Percentiles rank a stretch among this genome's conserved stretches.
These are phyloP conservation scores for Grigorovia transvaalensis DNA, from an alignment of 805 yeast genomes.

Conservation along the genomic window DNA sequence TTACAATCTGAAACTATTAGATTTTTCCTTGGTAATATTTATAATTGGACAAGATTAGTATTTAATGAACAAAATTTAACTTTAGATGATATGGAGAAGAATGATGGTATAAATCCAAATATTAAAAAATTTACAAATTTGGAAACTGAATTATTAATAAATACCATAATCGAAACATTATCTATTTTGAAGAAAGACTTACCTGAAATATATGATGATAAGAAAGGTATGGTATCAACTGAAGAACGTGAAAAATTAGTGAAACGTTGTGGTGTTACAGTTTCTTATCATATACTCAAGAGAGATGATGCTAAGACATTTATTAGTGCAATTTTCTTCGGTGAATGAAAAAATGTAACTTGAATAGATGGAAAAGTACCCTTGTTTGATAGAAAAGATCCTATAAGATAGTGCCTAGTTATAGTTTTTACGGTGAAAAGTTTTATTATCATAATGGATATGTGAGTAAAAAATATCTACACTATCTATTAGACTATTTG, in stretches of 20 bases:
- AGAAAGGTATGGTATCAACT: slow-evolving; percentile 29
- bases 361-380: background rate
- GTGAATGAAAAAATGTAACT: slow-evolving; percentile 33
- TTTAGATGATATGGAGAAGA: slow-evolving; percentile 12
- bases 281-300: slow-evolving; percentile 41
- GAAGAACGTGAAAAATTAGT: slow-evolving; percentile 35
- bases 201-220: slow-evolving; percentile 25
- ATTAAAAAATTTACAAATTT: slow-evolving; percentile 29
- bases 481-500: too few species aligned
- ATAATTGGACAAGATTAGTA: slow-evolving; percentile 64
- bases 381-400: background rate
- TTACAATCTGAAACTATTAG: slow-evolving; percentile 84
- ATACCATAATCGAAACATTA: slow-evolving; percentile 46
- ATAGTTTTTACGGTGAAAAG: too few species aligned
- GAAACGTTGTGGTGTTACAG: slow-evolving; percentile 50
- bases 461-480: too few species aligned
- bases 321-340: slow-evolving; percentile 61
- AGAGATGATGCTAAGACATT: slow-evolving; percentile 41
- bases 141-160: slow-evolving; percentile 40
- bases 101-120: slow-evolving; percentile 4
- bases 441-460: too few species aligned
- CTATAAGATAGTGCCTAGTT: too few species aligned
- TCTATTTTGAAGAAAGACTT: slow-evolving; percentile 34
- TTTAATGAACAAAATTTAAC: slow-evolving; percentile 29
- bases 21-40: slow-evolving; percentile 73